Evolutionary conservation across 371 early-diverging fungal genomes (phyloP).

Genomic region (Phascolomyces articulosus): DNA sequence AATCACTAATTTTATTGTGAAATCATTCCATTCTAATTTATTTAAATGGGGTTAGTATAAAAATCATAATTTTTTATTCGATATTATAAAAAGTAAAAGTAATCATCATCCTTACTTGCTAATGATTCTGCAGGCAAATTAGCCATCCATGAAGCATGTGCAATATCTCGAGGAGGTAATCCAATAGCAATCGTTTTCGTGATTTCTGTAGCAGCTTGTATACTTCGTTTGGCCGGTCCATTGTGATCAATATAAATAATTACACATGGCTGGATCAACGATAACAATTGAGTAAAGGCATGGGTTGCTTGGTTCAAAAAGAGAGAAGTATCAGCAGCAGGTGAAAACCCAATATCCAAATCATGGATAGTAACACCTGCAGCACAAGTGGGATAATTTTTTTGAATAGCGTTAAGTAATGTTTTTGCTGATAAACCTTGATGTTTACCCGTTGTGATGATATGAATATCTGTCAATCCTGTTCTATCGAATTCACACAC

Average conservation of each 20-base stretch:
- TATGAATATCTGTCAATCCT: slow-evolving; percentile 20
- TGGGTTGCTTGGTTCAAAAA: slow-evolving; percentile 12
- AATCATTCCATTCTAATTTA: slow-evolving; percentile 58
- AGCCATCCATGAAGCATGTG: slow-evolving; percentile 53
- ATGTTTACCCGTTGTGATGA: slow-evolving; percentile 21
- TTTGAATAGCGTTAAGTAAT: slow-evolving; percentile 2
- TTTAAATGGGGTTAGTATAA: neutral
- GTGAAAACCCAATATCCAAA: slow-evolving; percentile 11
- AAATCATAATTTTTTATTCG: neutral
- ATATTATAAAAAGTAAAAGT: neutral
- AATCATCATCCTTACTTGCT: slow-evolving; percentile 61
- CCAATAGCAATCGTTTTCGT: slow-evolving; percentile 37
- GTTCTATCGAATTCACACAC: slow-evolving; percentile 28
- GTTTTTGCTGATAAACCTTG: slow-evolving; percentile 11
- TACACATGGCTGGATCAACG: slow-evolving; percentile 21
- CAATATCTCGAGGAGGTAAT: slow-evolving; percentile 49
- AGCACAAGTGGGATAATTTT: slow-evolving; percentile 6
- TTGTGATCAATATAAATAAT: slow-evolving; percentile 27
- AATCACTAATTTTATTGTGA: slow-evolving; percentile 54
- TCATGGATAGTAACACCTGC: slow-evolving; percentile 21
- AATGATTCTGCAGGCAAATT: slow-evolving; percentile 53
- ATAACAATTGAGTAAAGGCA: slow-evolving; percentile 21
- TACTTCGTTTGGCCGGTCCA: slow-evolving; percentile 6
- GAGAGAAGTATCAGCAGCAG: slow-evolving; percentile 12
- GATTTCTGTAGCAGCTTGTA: slow-evolving; percentile 20